A percentile compares a stretch with the other conserved stretches of the same genome.
Conservation (phyloP, 495 filamentous ascomycete species). For the Staphylotrichum longicolle region DNA sequence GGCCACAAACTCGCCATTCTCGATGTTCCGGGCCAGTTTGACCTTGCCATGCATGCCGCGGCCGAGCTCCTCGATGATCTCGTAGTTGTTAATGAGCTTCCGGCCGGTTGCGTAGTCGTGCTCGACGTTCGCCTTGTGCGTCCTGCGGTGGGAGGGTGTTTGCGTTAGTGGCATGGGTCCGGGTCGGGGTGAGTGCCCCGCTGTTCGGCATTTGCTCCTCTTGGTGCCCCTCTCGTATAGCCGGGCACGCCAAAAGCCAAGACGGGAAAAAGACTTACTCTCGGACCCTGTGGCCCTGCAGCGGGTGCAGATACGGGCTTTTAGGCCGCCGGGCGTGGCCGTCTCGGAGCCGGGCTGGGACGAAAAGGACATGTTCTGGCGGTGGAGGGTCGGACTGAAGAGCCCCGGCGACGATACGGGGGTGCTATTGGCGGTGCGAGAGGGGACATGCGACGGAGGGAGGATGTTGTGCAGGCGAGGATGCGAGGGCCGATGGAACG, state of each 20-base stretch:
- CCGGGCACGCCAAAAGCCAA: background rate
- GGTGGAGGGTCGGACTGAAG: slow-evolving; percentile 54
- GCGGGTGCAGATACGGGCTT: slow-evolving; percentile 63
- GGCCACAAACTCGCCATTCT: slow-evolving; percentile 77
- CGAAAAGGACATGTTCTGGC: slow-evolving; percentile 37
- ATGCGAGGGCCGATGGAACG: slow-evolving; percentile 36
- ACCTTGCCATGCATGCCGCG: slow-evolving; percentile 96
- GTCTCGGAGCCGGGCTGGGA: slow-evolving; percentile 44
- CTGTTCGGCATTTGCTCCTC: background rate
- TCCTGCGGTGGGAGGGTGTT: slow-evolving; percentile 47
- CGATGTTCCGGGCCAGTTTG: slow-evolving; percentile 79
- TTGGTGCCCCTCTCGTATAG: background rate
- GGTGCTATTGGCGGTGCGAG: slow-evolving; percentile 60
- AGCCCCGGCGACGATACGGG: slow-evolving; percentile 67
- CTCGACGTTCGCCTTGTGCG: slow-evolving; percentile 85
- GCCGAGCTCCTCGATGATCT: slow-evolving; percentile 92
- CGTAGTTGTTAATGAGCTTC: slow-evolving; percentile 95
- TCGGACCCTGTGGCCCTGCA: slow-evolving; percentile 61
- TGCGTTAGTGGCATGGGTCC: background rate
- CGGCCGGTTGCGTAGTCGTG: slow-evolving; percentile 81
- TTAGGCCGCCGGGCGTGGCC: slow-evolving; percentile 45
- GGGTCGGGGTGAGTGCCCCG: too few relatives aligned
- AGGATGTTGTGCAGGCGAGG: slow-evolving; percentile 42
- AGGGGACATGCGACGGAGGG: slow-evolving; percentile 30
- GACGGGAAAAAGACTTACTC: slow-evolving; percentile 41